Conservation (phyloP, 2,329 filamentous ascomycete genomes). For the Penicillium sp. region DNA sequence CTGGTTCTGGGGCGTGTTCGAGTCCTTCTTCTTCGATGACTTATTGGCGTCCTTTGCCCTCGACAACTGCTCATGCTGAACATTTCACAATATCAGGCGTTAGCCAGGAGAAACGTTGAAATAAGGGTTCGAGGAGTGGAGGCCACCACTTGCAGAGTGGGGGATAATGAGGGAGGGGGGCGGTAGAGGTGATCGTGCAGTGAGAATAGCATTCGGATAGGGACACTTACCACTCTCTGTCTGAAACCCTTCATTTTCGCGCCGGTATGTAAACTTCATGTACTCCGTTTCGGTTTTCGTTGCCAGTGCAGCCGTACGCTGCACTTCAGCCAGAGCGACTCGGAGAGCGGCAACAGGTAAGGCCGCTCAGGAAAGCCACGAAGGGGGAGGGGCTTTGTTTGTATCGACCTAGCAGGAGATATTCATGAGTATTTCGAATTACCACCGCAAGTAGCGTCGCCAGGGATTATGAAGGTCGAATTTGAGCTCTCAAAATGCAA, state of each 20-base stretch:
- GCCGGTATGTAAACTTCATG: conserved; percentile 38
- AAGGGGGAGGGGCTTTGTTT: conserved; percentile 30
- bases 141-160: conserved; percentile 12
- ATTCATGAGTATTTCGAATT: conserved; percentile 33
- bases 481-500: background rate
- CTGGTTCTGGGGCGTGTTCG: conserved; percentile 76
- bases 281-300: conserved; percentile 36
- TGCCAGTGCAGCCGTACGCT: conserved; percentile 41
- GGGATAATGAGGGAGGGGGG: conserved; percentile 29
- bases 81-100: conserved; percentile 3
- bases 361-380: conserved; percentile 30
- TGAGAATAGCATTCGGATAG: conserved; percentile 20
- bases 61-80: conserved; percentile 80
- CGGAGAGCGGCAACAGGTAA: conserved; percentile 25
- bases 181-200: conserved; percentile 30
- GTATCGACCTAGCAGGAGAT: conserved; percentile 34
- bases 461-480: background rate
- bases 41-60: conserved; percentile 87
- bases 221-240: conserved; percentile 85
- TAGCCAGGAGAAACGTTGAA: conserved; percentile 9
- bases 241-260: conserved; percentile 94
- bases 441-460: conserved; percentile 5
- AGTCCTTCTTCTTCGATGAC: conserved; percentile 68
- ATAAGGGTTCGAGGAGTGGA: conserved; percentile 2
- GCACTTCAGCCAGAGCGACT: conserved; percentile 40